These are phyloP conservation scores for Plasmodium cynomolgi DNA, from an alignment of 169 alveolate genomes.

Conservation along the genomic window DNA sequence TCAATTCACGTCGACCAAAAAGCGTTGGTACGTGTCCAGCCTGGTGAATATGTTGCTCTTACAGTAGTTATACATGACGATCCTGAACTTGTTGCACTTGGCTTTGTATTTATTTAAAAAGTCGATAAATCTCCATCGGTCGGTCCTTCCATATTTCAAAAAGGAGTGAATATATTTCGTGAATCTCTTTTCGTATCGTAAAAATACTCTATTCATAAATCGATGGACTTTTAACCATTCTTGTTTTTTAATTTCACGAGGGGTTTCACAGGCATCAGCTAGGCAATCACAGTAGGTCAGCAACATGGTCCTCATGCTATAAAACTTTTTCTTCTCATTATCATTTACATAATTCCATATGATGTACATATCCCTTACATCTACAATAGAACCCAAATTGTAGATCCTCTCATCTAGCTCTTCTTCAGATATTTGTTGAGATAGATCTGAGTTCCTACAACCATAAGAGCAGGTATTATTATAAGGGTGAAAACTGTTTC, in stretches of 20 bases:
- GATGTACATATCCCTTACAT: constrained; percentile 10
- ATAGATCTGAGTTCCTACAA: neutral
- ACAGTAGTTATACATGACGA: constrained; percentile 17
- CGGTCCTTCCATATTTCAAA: neutral
- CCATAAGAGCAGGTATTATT: neutral
- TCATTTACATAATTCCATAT: constrained; percentile 21
- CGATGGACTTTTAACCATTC: neutral
- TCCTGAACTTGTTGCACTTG: neutral
- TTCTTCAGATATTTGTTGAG: neutral
- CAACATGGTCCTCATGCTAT: neutral
- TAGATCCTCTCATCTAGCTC: neutral
- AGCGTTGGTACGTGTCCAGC: neutral
- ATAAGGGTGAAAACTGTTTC: neutral
- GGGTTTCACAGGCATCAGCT: constrained; percentile 5
- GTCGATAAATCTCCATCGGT: neutral
- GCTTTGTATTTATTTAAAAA: neutral
- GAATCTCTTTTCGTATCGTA: constrained; percentile 13
- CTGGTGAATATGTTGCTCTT: neutral
- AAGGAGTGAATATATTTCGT: neutral
- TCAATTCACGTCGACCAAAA: neutral
- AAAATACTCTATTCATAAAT: constrained; percentile 6
- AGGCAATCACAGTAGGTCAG: neutral
- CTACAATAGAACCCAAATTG: neutral
- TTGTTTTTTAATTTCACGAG: neutral
- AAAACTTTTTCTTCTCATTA: neutral